Percentiles rank a stretch among this genome's conserved stretches.
Conservation (phyloP, 371 early-diverging fungal genomes). For the Cokeromyces recurvatus region DNA sequence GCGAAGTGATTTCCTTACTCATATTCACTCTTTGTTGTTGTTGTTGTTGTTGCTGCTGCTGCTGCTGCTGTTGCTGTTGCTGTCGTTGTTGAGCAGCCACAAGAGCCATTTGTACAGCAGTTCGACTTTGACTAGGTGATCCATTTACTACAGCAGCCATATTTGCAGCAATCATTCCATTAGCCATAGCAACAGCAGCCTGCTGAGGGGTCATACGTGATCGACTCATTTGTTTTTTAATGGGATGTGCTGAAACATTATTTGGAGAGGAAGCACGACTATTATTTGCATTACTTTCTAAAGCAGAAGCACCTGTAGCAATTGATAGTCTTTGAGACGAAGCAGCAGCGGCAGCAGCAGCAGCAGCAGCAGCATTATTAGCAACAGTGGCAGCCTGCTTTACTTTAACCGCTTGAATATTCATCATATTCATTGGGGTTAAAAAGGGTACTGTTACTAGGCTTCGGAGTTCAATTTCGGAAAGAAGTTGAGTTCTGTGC, state of each 20-base stretch:
- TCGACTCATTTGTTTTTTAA: slow-evolving; percentile 36
- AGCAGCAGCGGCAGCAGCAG: slow-evolving; percentile 8
- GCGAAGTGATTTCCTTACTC: too few species aligned
- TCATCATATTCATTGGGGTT: slow-evolving; percentile 35
- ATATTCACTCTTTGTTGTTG: too few species aligned
- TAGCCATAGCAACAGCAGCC: slow-evolving; percentile 38
- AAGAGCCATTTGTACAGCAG: slow-evolving; percentile 24
- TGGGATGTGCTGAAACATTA: slow-evolving; percentile 13
- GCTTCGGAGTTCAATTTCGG: slow-evolving; percentile 48
- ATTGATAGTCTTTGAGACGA: slow-evolving; percentile 12
- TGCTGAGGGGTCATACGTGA: slow-evolving; percentile 37
- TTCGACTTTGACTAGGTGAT: slow-evolving; percentile 17
- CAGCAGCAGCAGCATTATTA: not conserved
- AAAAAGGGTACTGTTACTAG: slow-evolving; percentile 35
- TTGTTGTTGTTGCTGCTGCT: too few species aligned
- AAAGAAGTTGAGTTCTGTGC: slow-evolving; percentile 41
- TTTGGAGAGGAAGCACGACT: slow-evolving; percentile 18
- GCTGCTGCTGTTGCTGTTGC: slow-evolving; percentile 14
- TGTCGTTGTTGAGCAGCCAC: slow-evolving; percentile 11
- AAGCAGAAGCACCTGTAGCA: slow-evolving; percentile 10
- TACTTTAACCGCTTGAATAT: slow-evolving; percentile 12
- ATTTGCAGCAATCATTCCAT: slow-evolving; percentile 37
- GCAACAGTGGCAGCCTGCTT: slow-evolving; percentile 6
- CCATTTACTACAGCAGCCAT: slow-evolving; percentile 38
- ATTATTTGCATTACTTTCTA: slow-evolving; percentile 9